These are phyloP conservation scores for Phytopythium ostracodes DNA, from an alignment of 352 stramenopile genomes.

Conservation along the genomic window DNA sequence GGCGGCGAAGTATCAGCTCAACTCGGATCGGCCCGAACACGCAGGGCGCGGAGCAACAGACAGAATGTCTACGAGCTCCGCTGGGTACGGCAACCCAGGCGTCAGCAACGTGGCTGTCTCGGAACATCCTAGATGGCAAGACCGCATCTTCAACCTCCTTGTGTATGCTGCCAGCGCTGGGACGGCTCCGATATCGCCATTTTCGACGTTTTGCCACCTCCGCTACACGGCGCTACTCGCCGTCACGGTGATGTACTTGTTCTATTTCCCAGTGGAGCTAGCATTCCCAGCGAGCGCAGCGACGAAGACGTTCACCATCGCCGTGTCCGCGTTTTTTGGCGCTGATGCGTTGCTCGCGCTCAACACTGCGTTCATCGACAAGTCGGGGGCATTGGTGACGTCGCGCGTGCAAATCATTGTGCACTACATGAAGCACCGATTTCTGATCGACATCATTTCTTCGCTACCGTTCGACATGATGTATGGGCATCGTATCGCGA, in stretches of 20 bases:
- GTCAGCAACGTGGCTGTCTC: not conserved
- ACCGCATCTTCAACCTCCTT: too few relatives aligned
- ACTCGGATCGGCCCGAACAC: not conserved
- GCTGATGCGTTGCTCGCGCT: conserved; percentile 12
- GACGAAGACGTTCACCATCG: not conserved
- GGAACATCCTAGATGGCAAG: not conserved
- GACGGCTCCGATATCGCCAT: conserved; percentile 26
- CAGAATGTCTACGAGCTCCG: not conserved
- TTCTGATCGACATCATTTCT: conserved; percentile 5
- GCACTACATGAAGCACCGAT: conserved; percentile 6
- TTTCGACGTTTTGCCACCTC: conserved; percentile 20
- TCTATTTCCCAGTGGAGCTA: conserved; percentile 32
- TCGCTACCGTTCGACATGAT: not conserved
- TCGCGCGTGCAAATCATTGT: conserved; percentile 5
- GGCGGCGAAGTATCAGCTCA: not conserved
- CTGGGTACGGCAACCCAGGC: not conserved
- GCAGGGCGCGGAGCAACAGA: not conserved
- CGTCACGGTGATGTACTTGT: conserved; percentile 21
- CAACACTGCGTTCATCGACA: conserved; percentile 10
- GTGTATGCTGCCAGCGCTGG: not conserved
- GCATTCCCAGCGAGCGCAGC: conserved; percentile 20
- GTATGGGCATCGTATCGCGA: not conserved
- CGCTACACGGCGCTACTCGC: conserved; percentile 22
- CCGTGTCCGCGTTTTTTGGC: conserved; percentile 19
- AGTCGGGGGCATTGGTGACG: conserved; percentile 8